Percentiles rank a stretch among this genome's conserved stretches.
Conservation (phyloP, 2,329 filamentous ascomycete species). For the Lachnellula subtilissima region DNA sequence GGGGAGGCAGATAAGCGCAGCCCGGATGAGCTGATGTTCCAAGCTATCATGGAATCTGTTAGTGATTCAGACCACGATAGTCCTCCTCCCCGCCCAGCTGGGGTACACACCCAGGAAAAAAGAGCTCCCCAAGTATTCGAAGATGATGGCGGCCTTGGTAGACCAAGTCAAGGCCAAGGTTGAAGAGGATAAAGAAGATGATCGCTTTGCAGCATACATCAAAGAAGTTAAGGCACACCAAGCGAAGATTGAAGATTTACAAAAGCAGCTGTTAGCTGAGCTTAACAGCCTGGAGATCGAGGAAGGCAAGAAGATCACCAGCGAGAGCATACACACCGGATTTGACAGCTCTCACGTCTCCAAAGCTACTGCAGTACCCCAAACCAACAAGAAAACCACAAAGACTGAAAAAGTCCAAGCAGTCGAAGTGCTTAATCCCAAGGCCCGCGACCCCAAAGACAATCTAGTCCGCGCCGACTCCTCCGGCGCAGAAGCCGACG, state of each 20-base stretch:
- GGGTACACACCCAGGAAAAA: slow-evolving; percentile 70
- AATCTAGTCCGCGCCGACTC: slow-evolving; percentile 32
- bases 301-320: slow-evolving; percentile 87
- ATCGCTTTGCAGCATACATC: slow-evolving; percentile 71
- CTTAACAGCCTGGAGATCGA: slow-evolving; percentile 79
- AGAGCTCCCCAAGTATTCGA: slow-evolving; percentile 75
- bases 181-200: slow-evolving; percentile 65
- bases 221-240: slow-evolving; percentile 73
- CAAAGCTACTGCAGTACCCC: slow-evolving; percentile 44
- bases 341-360: slow-evolving; percentile 83
- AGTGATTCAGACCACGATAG: slow-evolving; percentile 67
- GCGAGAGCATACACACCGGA: slow-evolving; percentile 79
- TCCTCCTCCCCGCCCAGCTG: slow-evolving; percentile 69
- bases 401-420: slow-evolving; percentile 45
- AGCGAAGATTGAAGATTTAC: slow-evolving; percentile 70
- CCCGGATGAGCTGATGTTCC: slow-evolving; percentile 81
- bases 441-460: slow-evolving; percentile 38
- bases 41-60: slow-evolving; percentile 78
- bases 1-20: slow-evolving; percentile 59
- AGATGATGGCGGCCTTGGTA: slow-evolving; percentile 96
- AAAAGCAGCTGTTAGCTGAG: slow-evolving; percentile 69
- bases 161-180: slow-evolving; percentile 81
- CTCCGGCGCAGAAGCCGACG: slow-evolving; percentile 55
- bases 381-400: slow-evolving; percentile 30
- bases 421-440: slow-evolving; percentile 74